A percentile compares a stretch with the other conserved stretches of the same genome.
Conservation (phyloP, 1,284 basidiomycete genomes). For the Athelia psychrophila region DNA sequence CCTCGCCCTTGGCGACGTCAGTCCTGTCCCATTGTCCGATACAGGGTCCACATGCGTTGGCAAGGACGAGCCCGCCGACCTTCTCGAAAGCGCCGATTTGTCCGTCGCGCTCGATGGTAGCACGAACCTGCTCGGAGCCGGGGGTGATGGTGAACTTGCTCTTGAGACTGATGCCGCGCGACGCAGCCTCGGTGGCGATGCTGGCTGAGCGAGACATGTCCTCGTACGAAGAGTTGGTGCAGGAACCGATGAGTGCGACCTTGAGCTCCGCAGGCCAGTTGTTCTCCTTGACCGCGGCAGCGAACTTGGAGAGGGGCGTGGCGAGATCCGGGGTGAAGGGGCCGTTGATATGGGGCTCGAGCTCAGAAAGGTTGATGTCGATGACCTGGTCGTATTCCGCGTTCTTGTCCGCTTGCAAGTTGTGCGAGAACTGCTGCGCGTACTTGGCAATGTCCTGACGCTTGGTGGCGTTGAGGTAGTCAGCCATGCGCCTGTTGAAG, state of each 20-base stretch:
- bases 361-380: slow-evolving; percentile 93
- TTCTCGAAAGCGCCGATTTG: slow-evolving; percentile 86
- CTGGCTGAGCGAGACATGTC: slow-evolving; percentile 98
- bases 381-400: slow-evolving; percentile 95
- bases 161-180: slow-evolving; percentile 88
- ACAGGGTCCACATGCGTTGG: slow-evolving; percentile 98
- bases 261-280: slow-evolving; percentile 96
- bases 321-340: slow-evolving; percentile 97
- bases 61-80: slow-evolving; percentile 91
- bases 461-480: slow-evolving; percentile 93
- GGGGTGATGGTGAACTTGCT: slow-evolving; percentile 97
- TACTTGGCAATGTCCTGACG: slow-evolving; percentile 88
- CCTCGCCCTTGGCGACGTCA: slow-evolving; percentile 95
- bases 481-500: slow-evolving; percentile 93
- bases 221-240: slow-evolving; percentile 99
- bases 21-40: slow-evolving; percentile 99
- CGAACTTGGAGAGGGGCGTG: slow-evolving; percentile 96
- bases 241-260: slow-evolving; percentile 97
- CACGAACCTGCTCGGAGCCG: slow-evolving; percentile 97
- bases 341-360: slow-evolving; percentile 99
- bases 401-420: slow-evolving; percentile 86
- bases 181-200: slow-evolving; percentile 87
- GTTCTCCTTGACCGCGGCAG: slow-evolving; percentile 91
- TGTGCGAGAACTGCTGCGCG: slow-evolving; percentile 88
- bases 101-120: slow-evolving; percentile 96